Evolutionary conservation across 2,329 filamentous ascomycete species (phyloP).

Genomic region (Alternaria arborescens): DNA sequence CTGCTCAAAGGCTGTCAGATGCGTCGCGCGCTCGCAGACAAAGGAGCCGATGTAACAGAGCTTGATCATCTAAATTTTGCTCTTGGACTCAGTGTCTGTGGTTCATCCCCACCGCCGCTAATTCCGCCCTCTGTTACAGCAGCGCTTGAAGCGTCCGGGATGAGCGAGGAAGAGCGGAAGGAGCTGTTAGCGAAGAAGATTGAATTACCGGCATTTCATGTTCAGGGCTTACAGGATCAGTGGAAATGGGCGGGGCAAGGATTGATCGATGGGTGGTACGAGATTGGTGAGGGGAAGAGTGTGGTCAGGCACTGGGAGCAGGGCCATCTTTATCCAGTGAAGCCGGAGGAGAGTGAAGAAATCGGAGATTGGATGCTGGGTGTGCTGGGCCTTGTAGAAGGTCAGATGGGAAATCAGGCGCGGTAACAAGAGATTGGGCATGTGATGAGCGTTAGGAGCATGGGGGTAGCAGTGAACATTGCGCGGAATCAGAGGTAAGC

Average conservation of each 20-base stretch:
- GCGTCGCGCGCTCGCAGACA: constrained; percentile 12
- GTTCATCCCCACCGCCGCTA: constrained; percentile 41
- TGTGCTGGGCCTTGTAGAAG: constrained; percentile 7
- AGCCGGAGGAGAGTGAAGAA: constrained; percentile 41
- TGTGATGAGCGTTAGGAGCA: not conserved
- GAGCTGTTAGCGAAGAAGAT: constrained; percentile 30
- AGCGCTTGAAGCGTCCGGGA: constrained; percentile 9
- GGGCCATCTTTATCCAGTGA: constrained; percentile 50
- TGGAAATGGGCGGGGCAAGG: constrained; percentile 45
- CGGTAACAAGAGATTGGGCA: not conserved
- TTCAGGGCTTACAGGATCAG: constrained; percentile 46
- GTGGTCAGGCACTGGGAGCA: constrained; percentile 40
- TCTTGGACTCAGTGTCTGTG: constrained; percentile 39
- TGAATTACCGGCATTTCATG: constrained; percentile 41
- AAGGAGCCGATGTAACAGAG: not conserved
- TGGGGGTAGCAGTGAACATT: not conserved
- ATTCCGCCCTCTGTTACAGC: constrained; percentile 24
- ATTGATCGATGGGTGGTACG: constrained; percentile 41
- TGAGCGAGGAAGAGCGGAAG: constrained; percentile 16
- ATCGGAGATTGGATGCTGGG: constrained; percentile 39
- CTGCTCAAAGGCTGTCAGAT: constrained; percentile 40
- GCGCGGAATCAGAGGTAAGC: not conserved
- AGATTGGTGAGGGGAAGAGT: constrained; percentile 34
- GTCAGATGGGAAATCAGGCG: not conserved
- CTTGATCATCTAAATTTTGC: constrained; percentile 28